phyloP scores from a whole-genome alignment of 2,329 filamentous ascomycete species.

The Calonectria hawksworthii region DNA sequence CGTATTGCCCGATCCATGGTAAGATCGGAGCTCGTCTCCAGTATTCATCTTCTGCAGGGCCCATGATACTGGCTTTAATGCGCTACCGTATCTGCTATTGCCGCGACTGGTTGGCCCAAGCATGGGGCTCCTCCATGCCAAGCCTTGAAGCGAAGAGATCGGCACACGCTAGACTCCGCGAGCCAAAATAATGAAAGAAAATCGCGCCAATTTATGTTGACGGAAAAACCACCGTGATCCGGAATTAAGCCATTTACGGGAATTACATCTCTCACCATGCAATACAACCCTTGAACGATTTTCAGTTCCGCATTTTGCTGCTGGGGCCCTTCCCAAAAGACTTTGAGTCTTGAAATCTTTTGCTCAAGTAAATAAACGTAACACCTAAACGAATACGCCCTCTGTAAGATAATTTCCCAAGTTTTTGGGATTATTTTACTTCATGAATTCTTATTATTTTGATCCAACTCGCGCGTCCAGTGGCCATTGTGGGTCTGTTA shows the following conservation, averaged over 20 bases:
- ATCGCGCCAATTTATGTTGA: not conserved
- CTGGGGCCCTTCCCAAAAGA: too few relatives aligned
- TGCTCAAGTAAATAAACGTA: too few relatives aligned
- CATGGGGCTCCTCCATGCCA: not conserved
- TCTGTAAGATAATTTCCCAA: too few relatives aligned
- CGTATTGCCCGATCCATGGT: not conserved
- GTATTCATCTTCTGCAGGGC: not conserved
- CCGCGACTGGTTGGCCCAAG: not conserved
- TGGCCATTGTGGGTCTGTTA: too few relatives aligned
- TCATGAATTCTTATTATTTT: too few relatives aligned
- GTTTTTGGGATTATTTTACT: too few relatives aligned
- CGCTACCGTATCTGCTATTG: not conserved
- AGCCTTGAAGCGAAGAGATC: not conserved
- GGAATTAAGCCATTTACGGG: too few relatives aligned
- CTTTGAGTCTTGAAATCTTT: too few relatives aligned
- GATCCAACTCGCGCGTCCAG: too few relatives aligned
- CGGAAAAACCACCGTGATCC: not conserved
- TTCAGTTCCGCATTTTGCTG: too few relatives aligned
- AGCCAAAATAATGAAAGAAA: not conserved
- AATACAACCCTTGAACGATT: too few relatives aligned
- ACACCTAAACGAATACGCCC: too few relatives aligned
- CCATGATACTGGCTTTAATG: not conserved
- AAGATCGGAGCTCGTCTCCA: not conserved
- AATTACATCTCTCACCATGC: not conserved
- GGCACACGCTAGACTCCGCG: not conserved